These are phyloP conservation scores for Pelargonium australe DNA, from an alignment of 441 rosid species.

Conservation along the genomic window DNA sequence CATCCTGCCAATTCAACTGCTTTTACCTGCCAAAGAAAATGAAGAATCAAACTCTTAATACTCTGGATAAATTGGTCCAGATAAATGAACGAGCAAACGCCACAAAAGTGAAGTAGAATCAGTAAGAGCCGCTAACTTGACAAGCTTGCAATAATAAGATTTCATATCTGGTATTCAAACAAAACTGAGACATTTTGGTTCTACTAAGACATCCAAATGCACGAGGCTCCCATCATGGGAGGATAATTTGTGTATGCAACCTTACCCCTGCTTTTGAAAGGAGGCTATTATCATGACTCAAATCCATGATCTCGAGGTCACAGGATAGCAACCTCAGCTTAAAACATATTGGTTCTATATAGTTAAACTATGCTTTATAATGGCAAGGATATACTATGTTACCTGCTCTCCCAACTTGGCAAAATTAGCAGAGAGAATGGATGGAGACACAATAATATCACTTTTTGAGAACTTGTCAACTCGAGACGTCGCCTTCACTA, in stretches of 20 bases:
- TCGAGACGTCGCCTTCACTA: constrained; percentile 69
- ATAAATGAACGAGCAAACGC: not conserved
- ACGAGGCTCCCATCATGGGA: too few species aligned
- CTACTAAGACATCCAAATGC: not conserved
- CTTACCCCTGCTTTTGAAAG: too few species aligned
- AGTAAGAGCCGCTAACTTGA: not conserved
- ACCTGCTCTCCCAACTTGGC: constrained; percentile 92
- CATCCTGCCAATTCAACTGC: constrained; percentile 97
- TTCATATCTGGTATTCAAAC: not conserved
- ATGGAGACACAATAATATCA: constrained; percentile 82
- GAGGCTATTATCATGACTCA: too few species aligned
- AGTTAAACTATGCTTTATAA: not conserved
- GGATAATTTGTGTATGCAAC: too few species aligned
- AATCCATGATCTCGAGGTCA: too few species aligned
- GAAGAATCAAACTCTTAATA: constrained; percentile 19
- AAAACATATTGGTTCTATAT: not conserved
- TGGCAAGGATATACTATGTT: constrained; percentile 10
- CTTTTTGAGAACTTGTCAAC: constrained; percentile 87
- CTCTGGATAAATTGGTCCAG: not conserved
- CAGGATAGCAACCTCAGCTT: too few species aligned
- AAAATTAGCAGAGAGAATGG: constrained; percentile 89
- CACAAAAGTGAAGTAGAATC: not conserved
- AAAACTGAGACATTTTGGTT: not conserved
- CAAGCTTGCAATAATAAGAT: not conserved
- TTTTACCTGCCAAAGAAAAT: constrained; percentile 54